Base-by-base conservation (phyloP, 139 green algal species). In the Closterium sp. region DNA sequence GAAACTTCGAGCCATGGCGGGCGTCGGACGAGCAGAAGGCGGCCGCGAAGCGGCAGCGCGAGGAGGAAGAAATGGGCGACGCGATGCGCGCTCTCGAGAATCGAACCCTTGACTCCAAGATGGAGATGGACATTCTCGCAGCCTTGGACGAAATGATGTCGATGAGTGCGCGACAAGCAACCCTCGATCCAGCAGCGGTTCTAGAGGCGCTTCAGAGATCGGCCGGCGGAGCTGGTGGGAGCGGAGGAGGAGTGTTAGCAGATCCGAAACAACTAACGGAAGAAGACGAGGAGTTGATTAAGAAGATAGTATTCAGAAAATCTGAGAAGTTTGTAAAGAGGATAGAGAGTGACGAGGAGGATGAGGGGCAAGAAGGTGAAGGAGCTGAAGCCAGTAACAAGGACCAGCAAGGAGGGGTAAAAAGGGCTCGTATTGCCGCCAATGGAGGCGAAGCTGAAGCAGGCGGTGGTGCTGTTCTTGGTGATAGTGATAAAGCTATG, bases 51-150 rank as follows among this genome's bases (percentile, higher is more conserved):
- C 95, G 93, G 5, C 73, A 96, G 62, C 86, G 95, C 5, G 98
- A 98, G 92, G 97, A 97, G 92, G 98, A 99, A 95, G 98, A 99
- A 95, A 95, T 96, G 85, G 98, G 98, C 27, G 98, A 99, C 91
- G 97, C 97, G 1, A 99, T 99, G 97, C 98, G 98, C 96, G 97
- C 96, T 27, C 95, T 99, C 89, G 98, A 99, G 95, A 99, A 99
- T 94, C 94, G 97, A 17, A 98, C 97, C 21, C 88, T 98, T 42
- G 98, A 99, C 94, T 97, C 92, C 95, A 98, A 98, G 94, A 94
- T 96, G 6, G 98, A 99, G 95, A 99, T 99, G 98, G 98, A 99
- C 96, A 97, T 99, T 86, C 95, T 99, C 94, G 96, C 96, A 2
- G 97, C 98, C 9, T 92, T 99, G 90, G 98, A 99, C 86, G 98